phyloP scores from a whole-genome alignment of 345 rosid species.

The Trapa incisa region DNA sequence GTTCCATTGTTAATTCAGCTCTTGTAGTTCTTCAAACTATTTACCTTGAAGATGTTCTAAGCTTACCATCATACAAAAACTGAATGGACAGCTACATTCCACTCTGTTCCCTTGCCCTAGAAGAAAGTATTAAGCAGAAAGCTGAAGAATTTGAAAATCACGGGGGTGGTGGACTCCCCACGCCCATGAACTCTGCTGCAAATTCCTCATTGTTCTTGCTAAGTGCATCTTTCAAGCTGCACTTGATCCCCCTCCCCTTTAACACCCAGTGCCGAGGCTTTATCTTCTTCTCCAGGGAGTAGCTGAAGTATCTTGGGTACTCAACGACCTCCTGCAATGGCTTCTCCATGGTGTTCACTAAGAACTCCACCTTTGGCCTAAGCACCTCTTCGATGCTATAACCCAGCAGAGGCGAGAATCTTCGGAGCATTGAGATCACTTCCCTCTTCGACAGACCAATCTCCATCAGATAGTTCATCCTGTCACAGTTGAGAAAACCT shows the following conservation, averaged over 20 bases:
- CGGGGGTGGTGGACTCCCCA: slow-evolving; percentile 17
- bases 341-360: slow-evolving; percentile 49
- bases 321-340: slow-evolving; percentile 48
- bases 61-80: no score
- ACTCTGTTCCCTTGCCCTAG: no score
- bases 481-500: slow-evolving; percentile 14
- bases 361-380: slow-evolving; percentile 67
- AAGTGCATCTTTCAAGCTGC: slow-evolving; percentile 68
- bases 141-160: not conserved
- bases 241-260: slow-evolving; percentile 42
- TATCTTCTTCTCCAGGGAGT: slow-evolving; percentile 76
- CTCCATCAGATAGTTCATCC: slow-evolving; percentile 57
- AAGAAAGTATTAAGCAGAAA: not conserved
- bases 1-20: no score
- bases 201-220: slow-evolving; percentile 76
- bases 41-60: no score
- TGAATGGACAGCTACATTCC: no score
- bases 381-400: slow-evolving; percentile 65
- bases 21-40: no score
- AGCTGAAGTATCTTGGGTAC: slow-evolving; percentile 83
- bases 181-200: slow-evolving; percentile 48
- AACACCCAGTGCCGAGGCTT: slow-evolving; percentile 69
- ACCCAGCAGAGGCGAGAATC: slow-evolving; percentile 76
- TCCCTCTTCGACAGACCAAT: slow-evolving; percentile 53
- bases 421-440: slow-evolving; percentile 59